Evolutionary conservation across 352 stramenopile genomes (phyloP).

Genomic region (Pythium grandisporangium): DNA sequence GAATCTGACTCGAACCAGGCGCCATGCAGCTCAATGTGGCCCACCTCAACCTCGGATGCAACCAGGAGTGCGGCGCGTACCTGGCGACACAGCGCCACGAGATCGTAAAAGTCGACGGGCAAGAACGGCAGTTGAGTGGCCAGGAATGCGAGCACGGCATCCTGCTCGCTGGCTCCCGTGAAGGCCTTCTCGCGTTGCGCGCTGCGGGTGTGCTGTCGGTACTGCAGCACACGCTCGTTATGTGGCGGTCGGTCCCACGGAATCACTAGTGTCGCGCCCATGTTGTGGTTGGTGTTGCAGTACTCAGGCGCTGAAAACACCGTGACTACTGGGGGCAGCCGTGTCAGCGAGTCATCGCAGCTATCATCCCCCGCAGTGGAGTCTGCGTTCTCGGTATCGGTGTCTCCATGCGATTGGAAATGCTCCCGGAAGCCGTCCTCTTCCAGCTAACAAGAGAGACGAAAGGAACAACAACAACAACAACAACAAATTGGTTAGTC

Average conservation of each 20-base stretch:
- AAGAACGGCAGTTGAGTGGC: slow-evolving; percentile 57
- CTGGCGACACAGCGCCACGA: slow-evolving; percentile 53
- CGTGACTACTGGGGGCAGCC: slow-evolving; percentile 52
- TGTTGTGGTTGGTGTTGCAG: slow-evolving; percentile 78
- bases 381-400: background rate
- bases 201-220: slow-evolving; percentile 65
- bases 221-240: slow-evolving; percentile 31
- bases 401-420: slow-evolving; percentile 20
- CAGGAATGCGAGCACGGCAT: slow-evolving; percentile 43
- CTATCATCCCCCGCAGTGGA: background rate
- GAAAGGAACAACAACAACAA: background rate
- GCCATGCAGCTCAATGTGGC: too few species aligned
- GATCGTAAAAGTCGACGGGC: slow-evolving; percentile 69
- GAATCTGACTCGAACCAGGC: too few species aligned
- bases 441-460: too few species aligned
- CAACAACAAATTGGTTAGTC: background rate
- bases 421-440: slow-evolving; percentile 71
- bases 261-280: slow-evolving; percentile 64
- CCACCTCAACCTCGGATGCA: slow-evolving; percentile 8
- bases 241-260: slow-evolving; percentile 26
- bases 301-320: slow-evolving; percentile 83
- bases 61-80: slow-evolving; percentile 36
- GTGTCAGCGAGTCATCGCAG: background rate
- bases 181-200: slow-evolving; percentile 42
- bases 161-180: slow-evolving; percentile 35